These are phyloP conservation scores for Coemansia sp. DNA, from an alignment of 192 early-diverging fungal species.

Conservation along the genomic window DNA sequence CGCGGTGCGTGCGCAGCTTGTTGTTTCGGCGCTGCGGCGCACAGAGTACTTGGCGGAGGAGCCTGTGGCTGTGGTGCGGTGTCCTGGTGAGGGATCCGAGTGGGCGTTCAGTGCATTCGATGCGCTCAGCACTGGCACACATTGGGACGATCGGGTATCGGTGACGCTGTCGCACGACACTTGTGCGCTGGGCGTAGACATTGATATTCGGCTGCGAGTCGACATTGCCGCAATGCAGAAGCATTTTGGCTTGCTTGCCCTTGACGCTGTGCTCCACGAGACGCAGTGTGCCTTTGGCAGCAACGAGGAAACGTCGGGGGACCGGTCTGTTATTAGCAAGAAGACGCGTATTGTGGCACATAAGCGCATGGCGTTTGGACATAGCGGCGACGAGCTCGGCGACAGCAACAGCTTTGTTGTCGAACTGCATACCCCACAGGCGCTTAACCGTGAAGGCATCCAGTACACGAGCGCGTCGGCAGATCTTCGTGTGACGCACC, in stretches of 20 bases:
- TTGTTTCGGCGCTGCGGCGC: constrained; percentile 14
- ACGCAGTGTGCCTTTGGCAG: constrained; percentile 3
- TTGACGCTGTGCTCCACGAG: constrained; percentile 19
- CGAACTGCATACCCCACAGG: constrained; percentile 3
- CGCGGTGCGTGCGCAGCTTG: constrained; percentile 13
- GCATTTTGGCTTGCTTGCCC: constrained; percentile 5
- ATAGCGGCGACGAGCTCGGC: not conserved
- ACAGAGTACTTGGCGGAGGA: not conserved
- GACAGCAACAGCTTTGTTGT: constrained; percentile 6
- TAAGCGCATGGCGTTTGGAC: constrained; percentile 13
- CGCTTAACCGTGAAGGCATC: constrained; percentile 5
- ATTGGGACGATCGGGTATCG: constrained; percentile 17
- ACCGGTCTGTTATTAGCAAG: not conserved
- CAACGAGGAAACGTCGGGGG: not conserved
- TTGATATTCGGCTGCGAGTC: constrained; percentile 4
- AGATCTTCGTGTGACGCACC: constrained; percentile 12
- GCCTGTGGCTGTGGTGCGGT: constrained; percentile 16
- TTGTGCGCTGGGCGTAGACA: constrained; percentile 9
- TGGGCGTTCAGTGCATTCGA: constrained; percentile 26
- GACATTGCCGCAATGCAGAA: constrained; percentile 10
- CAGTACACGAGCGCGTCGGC: constrained; percentile 17
- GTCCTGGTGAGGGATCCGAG: constrained; percentile 18
- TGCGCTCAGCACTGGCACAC: constrained; percentile 11
- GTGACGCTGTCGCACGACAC: constrained; percentile 3
- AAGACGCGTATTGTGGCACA: constrained; percentile 12